Evolutionary conservation across 2,329 filamentous ascomycete genomes (phyloP).

Genomic region (Aspergillus costaricaensis): DNA sequence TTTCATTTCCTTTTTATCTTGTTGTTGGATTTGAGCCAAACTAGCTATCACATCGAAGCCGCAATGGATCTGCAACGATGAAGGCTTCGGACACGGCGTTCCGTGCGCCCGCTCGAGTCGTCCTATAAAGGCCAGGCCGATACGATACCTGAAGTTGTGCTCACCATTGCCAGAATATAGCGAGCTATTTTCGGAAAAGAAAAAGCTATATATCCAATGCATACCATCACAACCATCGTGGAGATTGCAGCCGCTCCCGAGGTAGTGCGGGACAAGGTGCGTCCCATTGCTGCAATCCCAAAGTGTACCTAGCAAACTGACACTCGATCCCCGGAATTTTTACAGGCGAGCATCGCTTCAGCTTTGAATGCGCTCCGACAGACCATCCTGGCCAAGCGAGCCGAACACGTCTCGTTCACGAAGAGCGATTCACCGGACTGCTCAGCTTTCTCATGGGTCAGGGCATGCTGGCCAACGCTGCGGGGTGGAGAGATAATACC

Average conservation of each 20-base stretch:
- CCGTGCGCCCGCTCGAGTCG: no score
- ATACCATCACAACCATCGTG: conserved; percentile 5
- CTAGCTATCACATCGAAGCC: no score
- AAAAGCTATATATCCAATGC: neutral
- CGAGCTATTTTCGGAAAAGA: no score
- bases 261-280: conserved; percentile 13
- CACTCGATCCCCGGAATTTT: conserved; percentile 6
- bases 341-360: conserved; percentile 11
- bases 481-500: neutral
- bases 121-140: neutral
- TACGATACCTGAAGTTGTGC: neutral
- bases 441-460: conserved; percentile 12
- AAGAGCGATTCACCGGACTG: conserved; percentile 11
- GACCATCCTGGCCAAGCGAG: neutral
- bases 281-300: neutral
- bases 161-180: neutral
- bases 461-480: neutral
- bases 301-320: neutral
- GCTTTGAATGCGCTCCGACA: neutral
- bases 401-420: conserved; percentile 10
- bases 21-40: no score
- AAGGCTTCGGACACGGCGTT: no score
- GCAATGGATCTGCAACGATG: no score
- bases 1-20: no score
- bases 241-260: conserved; percentile 12